These are phyloP conservation scores for Amanita rubescens DNA, from an alignment of 768 basidiomycete species.

Conservation along the genomic window DNA sequence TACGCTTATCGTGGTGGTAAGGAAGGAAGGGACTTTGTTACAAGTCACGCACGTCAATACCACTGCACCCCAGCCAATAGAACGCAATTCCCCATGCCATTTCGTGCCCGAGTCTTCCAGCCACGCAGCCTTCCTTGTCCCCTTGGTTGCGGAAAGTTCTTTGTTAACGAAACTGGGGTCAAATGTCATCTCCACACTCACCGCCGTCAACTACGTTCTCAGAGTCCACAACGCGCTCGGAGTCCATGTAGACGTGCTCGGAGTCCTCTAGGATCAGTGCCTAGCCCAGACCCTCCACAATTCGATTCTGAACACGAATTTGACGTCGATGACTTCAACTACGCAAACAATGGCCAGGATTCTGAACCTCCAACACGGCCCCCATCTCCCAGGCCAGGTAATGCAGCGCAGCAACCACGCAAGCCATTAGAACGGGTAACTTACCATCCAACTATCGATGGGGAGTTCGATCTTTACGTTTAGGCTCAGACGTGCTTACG, in stretches of 20 bases:
- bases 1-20: too few species aligned
- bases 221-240: not conserved
- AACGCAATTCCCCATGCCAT: not conserved
- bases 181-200: not conserved
- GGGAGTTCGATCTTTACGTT: not conserved
- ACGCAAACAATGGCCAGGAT: not conserved
- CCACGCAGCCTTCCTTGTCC: not conserved
- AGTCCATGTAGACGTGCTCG: not conserved
- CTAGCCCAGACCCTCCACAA: not conserved
- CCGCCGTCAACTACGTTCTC: not conserved
- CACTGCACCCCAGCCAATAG: conserved; percentile 1
- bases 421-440: not conserved
- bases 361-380: not conserved
- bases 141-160: not conserved
- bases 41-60: not conserved
- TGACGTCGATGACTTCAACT: not conserved
- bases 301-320: too few species aligned
- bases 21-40: not conserved
- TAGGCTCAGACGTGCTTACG: not conserved
- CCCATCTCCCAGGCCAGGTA: not conserved
- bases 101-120: not conserved
- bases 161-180: not conserved
- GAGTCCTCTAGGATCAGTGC: not conserved
- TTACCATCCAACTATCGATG: not conserved
- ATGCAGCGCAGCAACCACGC: not conserved